phyloP scores from a whole-genome alignment of 1,284 basidiomycete species.

The Ceratobasidium sp. region DNA sequence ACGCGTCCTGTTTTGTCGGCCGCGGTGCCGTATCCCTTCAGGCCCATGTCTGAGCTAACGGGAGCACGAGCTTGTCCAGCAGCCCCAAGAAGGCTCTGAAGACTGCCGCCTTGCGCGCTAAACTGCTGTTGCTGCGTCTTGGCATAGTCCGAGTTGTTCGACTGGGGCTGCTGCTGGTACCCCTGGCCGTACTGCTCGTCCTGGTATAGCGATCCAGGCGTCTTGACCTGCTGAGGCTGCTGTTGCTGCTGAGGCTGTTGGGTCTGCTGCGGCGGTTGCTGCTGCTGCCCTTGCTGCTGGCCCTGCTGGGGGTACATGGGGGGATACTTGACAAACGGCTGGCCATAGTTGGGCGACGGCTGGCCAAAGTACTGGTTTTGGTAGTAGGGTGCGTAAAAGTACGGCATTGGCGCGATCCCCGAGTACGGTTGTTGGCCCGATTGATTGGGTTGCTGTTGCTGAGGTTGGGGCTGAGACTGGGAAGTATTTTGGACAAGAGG shows the following conservation, averaged over 20 bases:
- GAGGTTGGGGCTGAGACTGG: slow-evolving; percentile 52
- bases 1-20: slow-evolving; percentile 3
- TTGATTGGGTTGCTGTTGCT: slow-evolving; percentile 53
- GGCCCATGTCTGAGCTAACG: slow-evolving; percentile 8
- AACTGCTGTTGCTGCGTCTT: slow-evolving; percentile 33
- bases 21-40: neutral
- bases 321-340: slow-evolving; percentile 78
- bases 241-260: slow-evolving; percentile 42
- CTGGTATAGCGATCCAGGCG: neutral
- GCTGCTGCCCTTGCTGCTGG: slow-evolving; percentile 67
- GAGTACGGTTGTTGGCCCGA: slow-evolving; percentile 55
- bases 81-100: slow-evolving; percentile 20
- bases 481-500: slow-evolving; percentile 4
- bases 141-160: slow-evolving; percentile 12
- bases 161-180: slow-evolving; percentile 5
- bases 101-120: slow-evolving; percentile 1
- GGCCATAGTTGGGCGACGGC: slow-evolving; percentile 71
- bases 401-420: slow-evolving; percentile 61
- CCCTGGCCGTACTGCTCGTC: slow-evolving; percentile 31
- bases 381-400: slow-evolving; percentile 71
- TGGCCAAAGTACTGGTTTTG: slow-evolving; percentile 78
- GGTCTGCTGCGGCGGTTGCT: slow-evolving; percentile 63
- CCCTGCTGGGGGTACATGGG: slow-evolving; percentile 70
- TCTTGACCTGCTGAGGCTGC: slow-evolving; percentile 2
- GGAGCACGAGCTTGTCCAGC: slow-evolving; percentile 9